Conservation (phyloP, 2,329 filamentous ascomycete genomes). For the Ascochyta lentis region DNA sequence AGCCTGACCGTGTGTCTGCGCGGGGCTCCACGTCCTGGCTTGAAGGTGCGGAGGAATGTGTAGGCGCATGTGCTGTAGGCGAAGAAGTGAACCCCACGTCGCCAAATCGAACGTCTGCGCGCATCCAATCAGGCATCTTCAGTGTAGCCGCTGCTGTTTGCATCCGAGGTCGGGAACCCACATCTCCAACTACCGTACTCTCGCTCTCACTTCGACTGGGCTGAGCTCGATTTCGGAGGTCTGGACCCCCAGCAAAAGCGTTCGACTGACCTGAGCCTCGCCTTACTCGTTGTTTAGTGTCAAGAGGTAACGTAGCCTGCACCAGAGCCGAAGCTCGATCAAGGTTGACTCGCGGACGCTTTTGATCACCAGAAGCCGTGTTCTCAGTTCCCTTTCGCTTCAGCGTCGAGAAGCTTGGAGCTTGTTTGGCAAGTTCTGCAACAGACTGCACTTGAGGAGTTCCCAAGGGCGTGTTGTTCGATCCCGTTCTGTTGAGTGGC, state of each 20-base stretch:
- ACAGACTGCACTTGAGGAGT: background rate
- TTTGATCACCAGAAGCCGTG: background rate
- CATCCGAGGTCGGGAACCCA: background rate
- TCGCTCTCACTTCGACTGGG: background rate
- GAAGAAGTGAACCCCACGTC: background rate
- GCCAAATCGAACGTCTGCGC: background rate
- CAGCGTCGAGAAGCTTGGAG: background rate
- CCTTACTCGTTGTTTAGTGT: background rate
- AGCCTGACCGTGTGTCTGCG: background rate
- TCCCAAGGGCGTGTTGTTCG: slow-evolving; percentile 26
- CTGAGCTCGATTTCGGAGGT: background rate
- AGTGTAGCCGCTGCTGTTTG: background rate
- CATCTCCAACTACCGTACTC: background rate
- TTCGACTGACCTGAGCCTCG: background rate
- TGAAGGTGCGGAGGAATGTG: background rate
- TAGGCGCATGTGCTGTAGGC: background rate
- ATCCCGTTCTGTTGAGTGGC: slow-evolving; percentile 19
- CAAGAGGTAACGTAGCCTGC: slow-evolving; percentile 4
- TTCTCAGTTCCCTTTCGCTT: background rate
- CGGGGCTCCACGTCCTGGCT: background rate
- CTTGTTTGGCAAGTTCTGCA: background rate
- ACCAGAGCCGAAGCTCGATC: slow-evolving; percentile 13
- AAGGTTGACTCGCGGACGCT: slow-evolving; percentile 23
- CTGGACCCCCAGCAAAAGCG: background rate
- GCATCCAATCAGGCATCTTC: slow-evolving; percentile 6